Conservation (phyloP, 805 yeast genomes). For the Priceomyces fermenticarens region DNA sequence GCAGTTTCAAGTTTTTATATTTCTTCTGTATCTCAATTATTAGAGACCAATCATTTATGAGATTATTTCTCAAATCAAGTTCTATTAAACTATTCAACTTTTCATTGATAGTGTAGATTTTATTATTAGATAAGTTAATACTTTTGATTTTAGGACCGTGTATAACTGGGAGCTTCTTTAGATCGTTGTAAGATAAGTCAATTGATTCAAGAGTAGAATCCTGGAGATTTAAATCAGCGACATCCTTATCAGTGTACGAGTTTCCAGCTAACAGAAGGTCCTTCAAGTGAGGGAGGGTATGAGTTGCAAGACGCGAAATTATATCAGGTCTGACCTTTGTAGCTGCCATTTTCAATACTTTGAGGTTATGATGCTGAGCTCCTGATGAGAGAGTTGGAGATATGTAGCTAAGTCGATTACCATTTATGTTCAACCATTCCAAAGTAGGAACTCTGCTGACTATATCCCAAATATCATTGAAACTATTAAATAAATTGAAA, state of each 20-base stretch:
- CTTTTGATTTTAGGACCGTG: constrained; percentile 2
- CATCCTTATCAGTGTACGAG: constrained; percentile 18
- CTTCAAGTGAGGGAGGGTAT: constrained; percentile 37
- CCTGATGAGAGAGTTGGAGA: background rate
- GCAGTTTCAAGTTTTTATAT: constrained; percentile 42
- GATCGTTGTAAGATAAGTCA: constrained; percentile 42
- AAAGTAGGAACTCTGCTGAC: constrained; percentile 35
- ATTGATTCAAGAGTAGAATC: constrained; percentile 9
- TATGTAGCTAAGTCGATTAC: constrained; percentile 39
- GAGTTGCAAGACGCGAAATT: constrained; percentile 13
- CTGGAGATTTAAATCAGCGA: constrained; percentile 7
- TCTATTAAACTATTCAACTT: background rate
- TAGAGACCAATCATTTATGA: constrained; percentile 43
- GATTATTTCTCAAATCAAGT: constrained; percentile 54
- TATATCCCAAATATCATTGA: constrained; percentile 38
- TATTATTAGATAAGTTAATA: constrained; percentile 38
- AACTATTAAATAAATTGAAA: constrained; percentile 49
- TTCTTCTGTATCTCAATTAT: constrained; percentile 33
- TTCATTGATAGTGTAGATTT: constrained; percentile 14
- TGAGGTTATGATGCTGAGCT: constrained; percentile 9
- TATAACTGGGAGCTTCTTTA: constrained; percentile 10
- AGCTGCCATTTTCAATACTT: constrained; percentile 23
- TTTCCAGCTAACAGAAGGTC: constrained; percentile 35
- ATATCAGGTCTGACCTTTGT: constrained; percentile 15
- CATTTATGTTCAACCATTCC: constrained; percentile 47